Evolutionary conservation across 2,329 filamentous ascomycete genomes (phyloP).

Genomic region (Sporothrix brunneoviolacea): DNA sequence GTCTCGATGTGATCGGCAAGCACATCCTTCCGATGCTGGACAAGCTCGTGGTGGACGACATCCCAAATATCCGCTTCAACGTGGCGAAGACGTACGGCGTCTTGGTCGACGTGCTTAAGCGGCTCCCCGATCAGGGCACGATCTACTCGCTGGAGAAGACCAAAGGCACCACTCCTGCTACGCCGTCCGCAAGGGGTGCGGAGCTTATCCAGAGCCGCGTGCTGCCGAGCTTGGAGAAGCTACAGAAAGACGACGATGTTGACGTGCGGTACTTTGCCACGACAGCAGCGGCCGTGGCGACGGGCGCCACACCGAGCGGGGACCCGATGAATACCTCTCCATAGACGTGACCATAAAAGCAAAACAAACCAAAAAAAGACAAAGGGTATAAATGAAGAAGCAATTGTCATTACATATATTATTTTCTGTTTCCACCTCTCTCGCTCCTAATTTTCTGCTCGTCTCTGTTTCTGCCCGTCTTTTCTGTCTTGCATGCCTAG

Average conservation of each 20-base stretch:
- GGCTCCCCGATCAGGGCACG: constrained; percentile 82
- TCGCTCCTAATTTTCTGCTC: background rate
- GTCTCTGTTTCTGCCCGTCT: background rate
- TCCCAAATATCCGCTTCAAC: constrained; percentile 99
- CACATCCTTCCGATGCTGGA: constrained; percentile 95
- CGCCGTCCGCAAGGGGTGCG: constrained; percentile 63
- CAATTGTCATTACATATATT: constrained; percentile 41
- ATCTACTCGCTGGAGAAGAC: constrained; percentile 79
- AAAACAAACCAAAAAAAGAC: constrained; percentile 8
- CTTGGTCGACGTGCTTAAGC: constrained; percentile 84
- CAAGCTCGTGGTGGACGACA: constrained; percentile 86
- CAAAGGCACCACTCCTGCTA: constrained; percentile 48
- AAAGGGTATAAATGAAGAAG: constrained; percentile 34
- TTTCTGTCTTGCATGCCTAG: too few relatives aligned
- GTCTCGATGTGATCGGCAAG: constrained; percentile 83
- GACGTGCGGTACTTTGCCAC: constrained; percentile 98
- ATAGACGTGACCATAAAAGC: constrained; percentile 36
- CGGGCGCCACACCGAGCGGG: constrained; percentile 39
- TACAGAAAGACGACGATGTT: constrained; percentile 95
- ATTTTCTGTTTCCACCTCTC: background rate
- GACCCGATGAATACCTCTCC: constrained; percentile 61
- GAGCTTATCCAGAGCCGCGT: constrained; percentile 82
- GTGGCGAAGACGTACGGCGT: constrained; percentile 95
- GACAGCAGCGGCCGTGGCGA: constrained; percentile 64
- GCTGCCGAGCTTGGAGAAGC: constrained; percentile 83